Percentiles rank a stretch among this genome's conserved stretches.
These are phyloP conservation scores for Scedosporium boydii DNA, from an alignment of 2,329 filamentous ascomycete genomes.

Conservation along the genomic window DNA sequence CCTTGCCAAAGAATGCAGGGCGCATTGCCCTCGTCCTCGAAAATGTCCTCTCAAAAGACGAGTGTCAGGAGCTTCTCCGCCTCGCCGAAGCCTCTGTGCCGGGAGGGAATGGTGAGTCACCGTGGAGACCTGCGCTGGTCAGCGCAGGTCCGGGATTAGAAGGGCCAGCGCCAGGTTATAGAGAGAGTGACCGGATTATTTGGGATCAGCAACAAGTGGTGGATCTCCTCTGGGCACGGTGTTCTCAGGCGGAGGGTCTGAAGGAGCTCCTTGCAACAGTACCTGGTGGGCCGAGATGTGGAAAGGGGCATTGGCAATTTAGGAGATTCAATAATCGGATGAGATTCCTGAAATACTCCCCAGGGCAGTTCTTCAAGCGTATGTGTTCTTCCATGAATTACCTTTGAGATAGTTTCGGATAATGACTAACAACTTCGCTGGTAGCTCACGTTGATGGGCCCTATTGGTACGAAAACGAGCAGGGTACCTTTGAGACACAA, in stretches of 20 bases:
- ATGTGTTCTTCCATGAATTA: neutral
- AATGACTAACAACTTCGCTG: neutral
- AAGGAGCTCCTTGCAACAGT: slow-evolving; percentile 25
- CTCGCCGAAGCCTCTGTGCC: slow-evolving; percentile 34
- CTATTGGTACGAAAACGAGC: slow-evolving; percentile 27
- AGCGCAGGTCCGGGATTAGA: slow-evolving; percentile 56
- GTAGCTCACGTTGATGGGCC: slow-evolving; percentile 58
- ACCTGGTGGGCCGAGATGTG: neutral
- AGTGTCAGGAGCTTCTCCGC: slow-evolving; percentile 47
- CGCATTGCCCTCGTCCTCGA: slow-evolving; percentile 51
- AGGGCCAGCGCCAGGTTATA: slow-evolving; percentile 39
- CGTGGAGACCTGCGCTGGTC: slow-evolving; percentile 62
- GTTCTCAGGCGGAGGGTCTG: slow-evolving; percentile 32
- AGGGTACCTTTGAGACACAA: neutral
- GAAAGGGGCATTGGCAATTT: slow-evolving; percentile 29
- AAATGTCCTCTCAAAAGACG: slow-evolving; percentile 40
- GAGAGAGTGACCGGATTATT: slow-evolving; percentile 69
- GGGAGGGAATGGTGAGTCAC: slow-evolving; percentile 7
- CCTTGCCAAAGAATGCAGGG: slow-evolving; percentile 40
- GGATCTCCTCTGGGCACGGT: slow-evolving; percentile 52
- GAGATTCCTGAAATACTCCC: slow-evolving; percentile 64
- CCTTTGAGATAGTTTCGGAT: neutral
- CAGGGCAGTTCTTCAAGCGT: slow-evolving; percentile 63
- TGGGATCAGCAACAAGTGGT: slow-evolving; percentile 58
- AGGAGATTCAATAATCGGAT: slow-evolving; percentile 59